Evolutionary conservation across 148 eudicot species (phyloP).

Genomic region (Fagopyrum tataricum): DNA sequence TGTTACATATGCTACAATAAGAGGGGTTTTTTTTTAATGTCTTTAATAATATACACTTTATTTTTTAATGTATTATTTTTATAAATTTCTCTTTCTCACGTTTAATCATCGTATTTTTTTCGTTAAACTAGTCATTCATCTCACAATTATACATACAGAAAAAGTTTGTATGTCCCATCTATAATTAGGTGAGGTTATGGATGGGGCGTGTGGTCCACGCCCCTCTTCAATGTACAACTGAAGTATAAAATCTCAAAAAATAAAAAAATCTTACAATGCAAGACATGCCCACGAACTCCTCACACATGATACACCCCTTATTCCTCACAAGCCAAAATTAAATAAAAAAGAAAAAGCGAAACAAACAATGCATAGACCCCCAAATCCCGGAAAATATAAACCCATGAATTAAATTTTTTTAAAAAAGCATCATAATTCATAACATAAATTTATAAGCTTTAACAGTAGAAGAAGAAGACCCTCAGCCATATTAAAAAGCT

Average conservation of each 20-base stretch:
- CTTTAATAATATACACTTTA: too few species aligned
- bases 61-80: too few species aligned
- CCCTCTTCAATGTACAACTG: background rate
- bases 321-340: background rate
- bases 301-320: constrained; percentile 5
- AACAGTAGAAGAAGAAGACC: constrained; percentile 22
- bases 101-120: too few species aligned
- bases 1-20: too few species aligned
- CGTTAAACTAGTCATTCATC: too few species aligned
- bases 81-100: too few species aligned
- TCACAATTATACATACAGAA: too few species aligned
- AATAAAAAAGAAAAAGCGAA: background rate
- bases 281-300: constrained; percentile 11
- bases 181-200: constrained; percentile 3
- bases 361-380: constrained; percentile 14
- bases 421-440: background rate
- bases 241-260: background rate
- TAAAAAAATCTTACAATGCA: constrained; percentile 1
- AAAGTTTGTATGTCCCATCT: background rate
- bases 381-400: constrained; percentile 26
- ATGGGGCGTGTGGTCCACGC: constrained; percentile 10
- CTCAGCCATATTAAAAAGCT: constrained; percentile 28
- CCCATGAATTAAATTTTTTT: constrained; percentile 21
- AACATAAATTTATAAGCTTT: background rate
- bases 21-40: too few species aligned